Conservation (phyloP, 1,284 basidiomycete genomes). For the Ganoderma sinense region DNA sequence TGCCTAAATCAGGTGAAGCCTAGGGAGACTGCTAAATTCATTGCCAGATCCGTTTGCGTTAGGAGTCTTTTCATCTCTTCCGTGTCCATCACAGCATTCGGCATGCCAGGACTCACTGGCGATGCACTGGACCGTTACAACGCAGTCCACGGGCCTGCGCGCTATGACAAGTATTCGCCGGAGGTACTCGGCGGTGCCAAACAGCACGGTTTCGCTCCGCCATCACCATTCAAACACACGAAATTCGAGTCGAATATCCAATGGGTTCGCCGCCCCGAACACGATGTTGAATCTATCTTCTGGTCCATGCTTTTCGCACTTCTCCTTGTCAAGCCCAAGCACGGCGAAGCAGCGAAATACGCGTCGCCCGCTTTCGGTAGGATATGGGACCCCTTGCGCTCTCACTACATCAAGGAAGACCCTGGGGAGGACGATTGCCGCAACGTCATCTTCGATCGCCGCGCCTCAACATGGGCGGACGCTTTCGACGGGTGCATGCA, state of each 20-base stretch:
- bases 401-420: not conserved
- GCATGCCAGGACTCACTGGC: not conserved
- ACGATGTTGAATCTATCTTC: constrained; percentile 4
- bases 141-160: not conserved
- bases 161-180: not conserved
- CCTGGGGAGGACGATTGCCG: not conserved
- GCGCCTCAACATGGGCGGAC: not conserved
- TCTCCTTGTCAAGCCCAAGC: not conserved
- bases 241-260: too few species aligned
- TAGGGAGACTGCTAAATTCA: not conserved
- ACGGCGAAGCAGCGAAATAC: not conserved
- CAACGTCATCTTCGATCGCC: not conserved
- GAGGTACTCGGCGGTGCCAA: not conserved
- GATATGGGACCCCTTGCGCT: not conserved
- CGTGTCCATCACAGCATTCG: not conserved
- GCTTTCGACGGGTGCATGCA: not conserved
- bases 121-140: not conserved
- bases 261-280: not conserved
- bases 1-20: not conserved
- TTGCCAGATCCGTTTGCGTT: not conserved
- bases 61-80: not conserved
- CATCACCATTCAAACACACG: not conserved
- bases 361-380: not conserved
- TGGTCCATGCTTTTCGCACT: not conserved
- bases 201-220: not conserved